Percentiles rank a stretch among this genome's conserved stretches.
These are phyloP conservation scores for Euphorbia lathyris DNA, from an alignment of 345 rosid genomes.

Conservation along the genomic window DNA sequence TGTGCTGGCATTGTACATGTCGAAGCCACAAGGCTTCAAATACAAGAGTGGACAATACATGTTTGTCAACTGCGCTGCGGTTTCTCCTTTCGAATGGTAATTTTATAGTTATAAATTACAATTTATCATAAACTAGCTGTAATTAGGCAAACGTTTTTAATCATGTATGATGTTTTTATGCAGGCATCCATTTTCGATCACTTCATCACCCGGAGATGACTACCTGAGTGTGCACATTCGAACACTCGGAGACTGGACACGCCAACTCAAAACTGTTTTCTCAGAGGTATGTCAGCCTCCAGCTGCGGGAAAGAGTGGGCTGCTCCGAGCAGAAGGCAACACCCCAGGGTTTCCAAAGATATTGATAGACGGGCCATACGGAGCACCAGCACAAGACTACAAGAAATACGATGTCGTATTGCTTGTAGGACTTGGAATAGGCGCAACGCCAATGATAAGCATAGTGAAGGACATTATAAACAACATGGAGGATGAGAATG, in stretches of 20 bases:
- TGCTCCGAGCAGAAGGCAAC: conserved; percentile 51
- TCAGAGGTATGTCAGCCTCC: conserved; percentile 76
- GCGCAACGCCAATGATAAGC: conserved; percentile 93
- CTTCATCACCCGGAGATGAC: conserved; percentile 88
- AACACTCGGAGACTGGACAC: conserved; percentile 85
- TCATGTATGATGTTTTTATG: neutral
- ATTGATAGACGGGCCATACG: conserved; percentile 81
- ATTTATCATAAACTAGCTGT: no score
- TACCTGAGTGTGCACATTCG: conserved; percentile 83
- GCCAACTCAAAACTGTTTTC: conserved; percentile 70
- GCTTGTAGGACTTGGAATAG: conserved; percentile 84
- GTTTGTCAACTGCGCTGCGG: conserved; percentile 80
- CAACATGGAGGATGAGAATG: conserved; percentile 41
- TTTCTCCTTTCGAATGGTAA: conserved; percentile 80
- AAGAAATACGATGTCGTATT: conserved; percentile 82
- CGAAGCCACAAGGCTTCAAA: conserved; percentile 81
- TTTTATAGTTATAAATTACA: neutral
- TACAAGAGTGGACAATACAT: conserved; percentile 93
- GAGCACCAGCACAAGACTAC: conserved; percentile 95
- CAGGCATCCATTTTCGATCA: conserved; percentile 95
- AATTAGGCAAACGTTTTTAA: no score
- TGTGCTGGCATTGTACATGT: conserved; percentile 74
- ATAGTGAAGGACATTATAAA: conserved; percentile 86
- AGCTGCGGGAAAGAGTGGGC: conserved; percentile 56
- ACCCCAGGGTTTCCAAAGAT: conserved; percentile 63